These are phyloP conservation scores for Diutina siamensis DNA, from an alignment of 1,139 yeast genomes.

Conservation along the genomic window DNA sequence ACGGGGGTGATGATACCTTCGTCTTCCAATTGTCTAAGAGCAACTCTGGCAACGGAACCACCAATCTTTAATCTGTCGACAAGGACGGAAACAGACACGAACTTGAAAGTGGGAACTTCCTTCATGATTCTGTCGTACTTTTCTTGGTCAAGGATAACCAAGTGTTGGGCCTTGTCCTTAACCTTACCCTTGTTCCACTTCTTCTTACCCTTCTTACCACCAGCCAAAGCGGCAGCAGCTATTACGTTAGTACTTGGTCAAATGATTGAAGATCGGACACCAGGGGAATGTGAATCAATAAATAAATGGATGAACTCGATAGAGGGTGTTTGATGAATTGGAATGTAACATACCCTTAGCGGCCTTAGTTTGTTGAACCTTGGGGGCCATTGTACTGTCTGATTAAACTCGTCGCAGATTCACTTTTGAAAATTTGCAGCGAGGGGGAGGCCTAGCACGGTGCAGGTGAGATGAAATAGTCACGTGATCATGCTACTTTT, in stretches of 20 bases:
- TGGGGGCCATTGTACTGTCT: slow-evolving; percentile 79
- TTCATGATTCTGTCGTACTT: slow-evolving; percentile 98
- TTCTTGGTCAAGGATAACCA: slow-evolving; percentile 94
- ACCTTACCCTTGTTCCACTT: slow-evolving; percentile 99
- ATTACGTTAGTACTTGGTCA: too few relatives aligned
- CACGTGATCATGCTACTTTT: neutral
- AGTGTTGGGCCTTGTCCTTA: slow-evolving; percentile 99
- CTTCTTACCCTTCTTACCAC: slow-evolving; percentile 99
- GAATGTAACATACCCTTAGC: too few relatives aligned
- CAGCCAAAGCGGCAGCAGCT: slow-evolving; percentile 99
- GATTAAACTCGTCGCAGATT: neutral
- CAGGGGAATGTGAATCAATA: too few relatives aligned
- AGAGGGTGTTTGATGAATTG: neutral
- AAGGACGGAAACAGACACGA: slow-evolving; percentile 92
- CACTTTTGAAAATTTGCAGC: neutral
- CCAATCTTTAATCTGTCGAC: slow-evolving; percentile 99
- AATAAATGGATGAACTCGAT: neutral
- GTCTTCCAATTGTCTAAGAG: slow-evolving; percentile 88
- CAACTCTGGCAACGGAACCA: slow-evolving; percentile 98
- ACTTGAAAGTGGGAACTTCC: slow-evolving; percentile 99
- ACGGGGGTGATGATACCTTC: slow-evolving; percentile 95
- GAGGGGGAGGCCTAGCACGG: neutral
- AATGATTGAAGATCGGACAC: too few relatives aligned
- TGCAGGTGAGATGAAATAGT: neutral
- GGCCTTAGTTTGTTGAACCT: slow-evolving; percentile 98